Evolutionary conservation across 108 stramenopile genomes (phyloP).

Genomic region (Cyclostephanos invisitatus): DNA sequence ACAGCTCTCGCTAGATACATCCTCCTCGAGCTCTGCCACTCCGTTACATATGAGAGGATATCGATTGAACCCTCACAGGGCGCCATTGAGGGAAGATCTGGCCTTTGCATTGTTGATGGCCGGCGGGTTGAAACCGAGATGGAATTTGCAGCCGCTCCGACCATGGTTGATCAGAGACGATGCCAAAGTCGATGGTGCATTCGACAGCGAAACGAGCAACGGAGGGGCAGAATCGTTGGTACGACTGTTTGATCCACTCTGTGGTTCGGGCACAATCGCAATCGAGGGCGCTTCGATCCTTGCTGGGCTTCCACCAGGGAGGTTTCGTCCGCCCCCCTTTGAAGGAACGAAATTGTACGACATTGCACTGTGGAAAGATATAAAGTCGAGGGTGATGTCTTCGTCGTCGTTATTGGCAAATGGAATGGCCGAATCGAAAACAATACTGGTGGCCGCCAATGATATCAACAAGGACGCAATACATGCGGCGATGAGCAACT

Average conservation of each 20-base stretch:
- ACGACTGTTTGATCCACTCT: slow-evolving; percentile 70
- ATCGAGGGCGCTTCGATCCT: slow-evolving; percentile 75
- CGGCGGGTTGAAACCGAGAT: slow-evolving; percentile 55
- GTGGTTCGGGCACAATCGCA: slow-evolving; percentile 81
- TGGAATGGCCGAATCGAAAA: neutral
- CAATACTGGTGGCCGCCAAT: slow-evolving; percentile 42
- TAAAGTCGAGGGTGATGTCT: slow-evolving; percentile 29
- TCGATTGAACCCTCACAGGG: slow-evolving; percentile 63
- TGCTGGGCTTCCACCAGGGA: slow-evolving; percentile 64
- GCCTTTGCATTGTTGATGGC: slow-evolving; percentile 65
- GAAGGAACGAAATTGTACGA: slow-evolving; percentile 52
- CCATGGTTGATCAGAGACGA: slow-evolving; percentile 2
- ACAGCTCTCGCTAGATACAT: slow-evolving; percentile 60
- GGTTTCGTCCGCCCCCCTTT: slow-evolving; percentile 60
- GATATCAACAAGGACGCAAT: slow-evolving; percentile 71
- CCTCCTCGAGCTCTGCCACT: slow-evolving; percentile 24
- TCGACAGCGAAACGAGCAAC: neutral
- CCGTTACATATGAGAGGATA: slow-evolving; percentile 80
- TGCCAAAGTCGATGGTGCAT: neutral
- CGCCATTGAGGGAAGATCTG: slow-evolving; percentile 82
- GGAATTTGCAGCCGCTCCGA: slow-evolving; percentile 27
- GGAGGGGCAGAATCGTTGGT: neutral
- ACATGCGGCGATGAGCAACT: slow-evolving; percentile 58
- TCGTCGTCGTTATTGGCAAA: neutral
- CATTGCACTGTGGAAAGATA: slow-evolving; percentile 43